phyloP scores from a whole-genome alignment of 2,329 filamentous ascomycete species.

The Aspergillaceae sp. region DNA sequence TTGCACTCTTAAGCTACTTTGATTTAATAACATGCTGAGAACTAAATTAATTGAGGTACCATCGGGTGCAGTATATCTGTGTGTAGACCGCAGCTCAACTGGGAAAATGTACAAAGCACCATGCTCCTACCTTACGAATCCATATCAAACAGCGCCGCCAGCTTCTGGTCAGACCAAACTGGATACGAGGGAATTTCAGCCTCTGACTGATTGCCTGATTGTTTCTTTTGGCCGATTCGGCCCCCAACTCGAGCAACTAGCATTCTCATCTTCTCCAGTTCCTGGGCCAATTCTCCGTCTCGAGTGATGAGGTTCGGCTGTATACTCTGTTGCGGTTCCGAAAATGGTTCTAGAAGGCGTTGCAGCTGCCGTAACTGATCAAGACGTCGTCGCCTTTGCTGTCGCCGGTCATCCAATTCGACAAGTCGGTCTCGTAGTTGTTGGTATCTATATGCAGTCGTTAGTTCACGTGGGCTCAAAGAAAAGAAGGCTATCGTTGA shows the following conservation, averaged over 20 bases:
- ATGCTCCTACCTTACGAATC: constrained; percentile 15
- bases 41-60: too few relatives aligned
- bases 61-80: too few relatives aligned
- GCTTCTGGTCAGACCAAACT: constrained; percentile 23
- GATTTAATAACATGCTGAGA: neutral
- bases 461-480: constrained; percentile 17
- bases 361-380: constrained; percentile 41
- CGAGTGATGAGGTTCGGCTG: constrained; percentile 48
- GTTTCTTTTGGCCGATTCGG: constrained; percentile 25
- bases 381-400: constrained; percentile 39
- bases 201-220: constrained; percentile 8
- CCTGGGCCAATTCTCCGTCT: constrained; percentile 42
- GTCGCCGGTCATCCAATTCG: constrained; percentile 37
- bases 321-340: constrained; percentile 41
- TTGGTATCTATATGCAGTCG: constrained; percentile 30
- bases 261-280: constrained; percentile 44
- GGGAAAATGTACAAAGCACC: neutral
- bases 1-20: constrained; percentile 10
- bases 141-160: constrained; percentile 32
- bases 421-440: constrained; percentile 37
- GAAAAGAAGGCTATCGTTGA: constrained; percentile 1
- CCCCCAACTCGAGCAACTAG: constrained; percentile 37
- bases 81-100: neutral
- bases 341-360: constrained; percentile 41
- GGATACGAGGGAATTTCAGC: constrained; percentile 12